Base-by-base conservation (phyloP, 1,284 basidiomycete species). In the Abortiporus biennis region DNA sequence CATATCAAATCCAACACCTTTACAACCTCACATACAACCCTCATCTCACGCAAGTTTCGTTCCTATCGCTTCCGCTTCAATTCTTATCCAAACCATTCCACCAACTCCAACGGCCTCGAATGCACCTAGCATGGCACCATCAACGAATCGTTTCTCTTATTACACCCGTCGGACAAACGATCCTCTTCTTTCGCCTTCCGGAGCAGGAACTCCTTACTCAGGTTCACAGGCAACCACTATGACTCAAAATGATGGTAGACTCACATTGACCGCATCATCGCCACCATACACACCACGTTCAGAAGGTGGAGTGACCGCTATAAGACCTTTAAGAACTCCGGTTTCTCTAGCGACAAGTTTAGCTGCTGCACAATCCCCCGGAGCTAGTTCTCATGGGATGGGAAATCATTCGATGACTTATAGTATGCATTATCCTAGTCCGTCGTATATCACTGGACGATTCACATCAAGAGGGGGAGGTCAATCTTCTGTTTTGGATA, bases 401-500 rank as follows among this genome's bases (percentile, higher is more conserved):
- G 42, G 42, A 5, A 16, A 15, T 8, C 36, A 43, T 17, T 43
- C 42, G 22, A 38, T 43, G 6, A 25, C 42, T 21, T 37, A 37
- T 24, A 43, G 42, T 29, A 30, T 21, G 13, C 36, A 43, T 43
- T 43, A 43, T 33, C n/a, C 8, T n/a, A n/a, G n/a, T n/a, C n/a
- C n/a, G n/a, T n/a, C n/a, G n/a, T n/a, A n/a, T n/a, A n/a, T n/a
- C n/a, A n/a, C n/a, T n/a, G n/a, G n/a, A n/a, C n/a, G n/a, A n/a
- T n/a, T n/a, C n/a, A n/a, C n/a, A n/a, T n/a, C n/a, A n/a, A n/a
- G n/a, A n/a, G n/a, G n/a, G n/a, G n/a, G n/a, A n/a, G n/a, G n/a
- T n/a, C n/a, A n/a, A n/a, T n/a, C n/a, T n/a, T n/a, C n/a, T n/a
- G n/a, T n/a, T n/a, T n/a, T n/a, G n/a, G n/a, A n/a, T n/a, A n/a